Evolutionary conservation across 805 yeast species (phyloP).

Genomic region (Tetrapisispora arboricola): DNA sequence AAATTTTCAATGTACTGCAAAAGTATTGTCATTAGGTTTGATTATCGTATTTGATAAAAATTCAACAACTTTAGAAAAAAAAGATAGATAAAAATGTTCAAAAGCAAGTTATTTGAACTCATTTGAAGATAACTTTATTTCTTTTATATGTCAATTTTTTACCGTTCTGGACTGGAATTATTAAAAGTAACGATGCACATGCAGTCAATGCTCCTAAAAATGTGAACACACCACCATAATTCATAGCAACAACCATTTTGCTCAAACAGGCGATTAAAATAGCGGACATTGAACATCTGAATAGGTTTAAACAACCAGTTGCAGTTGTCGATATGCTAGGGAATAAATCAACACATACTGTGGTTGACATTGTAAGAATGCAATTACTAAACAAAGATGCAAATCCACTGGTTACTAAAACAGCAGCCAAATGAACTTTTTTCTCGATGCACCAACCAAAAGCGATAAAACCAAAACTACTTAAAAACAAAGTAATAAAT

Average conservation of each 20-base stretch:
- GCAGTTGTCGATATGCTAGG: constrained; percentile 67
- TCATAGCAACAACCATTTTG: constrained; percentile 47
- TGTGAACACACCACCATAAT: constrained; percentile 68
- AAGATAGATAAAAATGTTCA: too few relatives aligned
- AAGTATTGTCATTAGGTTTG: too few relatives aligned
- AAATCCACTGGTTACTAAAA: constrained; percentile 48
- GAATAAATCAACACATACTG: constrained; percentile 65
- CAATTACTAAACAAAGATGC: constrained; percentile 51
- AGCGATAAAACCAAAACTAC: constrained; percentile 35
- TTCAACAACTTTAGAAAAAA: too few relatives aligned
- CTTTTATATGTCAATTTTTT: constrained; percentile 22
- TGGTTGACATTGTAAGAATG: constrained; percentile 47
- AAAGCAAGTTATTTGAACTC: too few relatives aligned
- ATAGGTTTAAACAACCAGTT: constrained; percentile 59
- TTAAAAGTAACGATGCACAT: constrained; percentile 16
- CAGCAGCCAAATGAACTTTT: constrained; percentile 39
- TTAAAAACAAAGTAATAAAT: constrained; percentile 32
- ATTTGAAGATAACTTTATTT: constrained; percentile 1
- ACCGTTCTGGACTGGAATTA: constrained; percentile 27
- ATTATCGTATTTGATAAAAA: too few relatives aligned
- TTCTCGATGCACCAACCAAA: constrained; percentile 68
- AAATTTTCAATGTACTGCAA: background rate
- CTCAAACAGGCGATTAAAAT: constrained; percentile 57
- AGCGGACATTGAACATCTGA: constrained; percentile 67
- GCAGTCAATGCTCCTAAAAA: constrained; percentile 47